Percentiles rank a stretch among this genome's conserved stretches.
Evolutionary conservation across 768 basidiomycete genomes (phyloP).

Genomic region (Hirschioporus abietinus): DNA sequence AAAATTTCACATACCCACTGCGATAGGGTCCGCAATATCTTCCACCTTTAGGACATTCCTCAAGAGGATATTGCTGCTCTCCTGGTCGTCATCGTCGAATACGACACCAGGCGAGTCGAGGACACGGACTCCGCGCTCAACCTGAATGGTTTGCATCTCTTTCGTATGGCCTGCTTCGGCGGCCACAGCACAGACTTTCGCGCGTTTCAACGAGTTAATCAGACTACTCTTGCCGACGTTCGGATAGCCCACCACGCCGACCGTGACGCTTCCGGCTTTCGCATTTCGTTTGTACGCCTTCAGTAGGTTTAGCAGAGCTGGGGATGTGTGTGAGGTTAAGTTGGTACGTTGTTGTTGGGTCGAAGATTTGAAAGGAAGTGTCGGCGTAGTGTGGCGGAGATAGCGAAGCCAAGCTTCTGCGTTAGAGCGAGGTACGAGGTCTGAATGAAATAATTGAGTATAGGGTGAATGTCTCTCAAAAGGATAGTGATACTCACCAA

Average conservation of each 20-base stretch:
- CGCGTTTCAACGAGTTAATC: constrained; percentile 87
- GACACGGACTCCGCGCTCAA: constrained; percentile 89
- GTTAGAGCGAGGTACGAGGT: constrained; percentile 84
- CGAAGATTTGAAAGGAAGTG: constrained; percentile 84
- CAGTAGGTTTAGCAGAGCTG: constrained; percentile 71
- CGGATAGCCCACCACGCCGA: constrained; percentile 93
- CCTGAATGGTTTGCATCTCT: constrained; percentile 82
- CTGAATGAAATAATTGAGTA: constrained; percentile 32
- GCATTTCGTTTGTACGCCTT: constrained; percentile 73
- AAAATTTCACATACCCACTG: constrained; percentile 56
- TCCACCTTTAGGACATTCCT: constrained; percentile 90
- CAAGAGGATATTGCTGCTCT: constrained; percentile 59
- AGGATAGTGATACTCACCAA: constrained; percentile 51
- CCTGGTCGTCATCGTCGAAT: constrained; percentile 72
- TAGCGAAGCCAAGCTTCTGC: constrained; percentile 88
- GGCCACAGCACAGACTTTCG: constrained; percentile 90
- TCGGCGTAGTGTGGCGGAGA: constrained; percentile 89
- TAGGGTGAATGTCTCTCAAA: background rate
- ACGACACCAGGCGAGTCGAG: constrained; percentile 98
- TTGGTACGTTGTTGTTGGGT: constrained; percentile 76
- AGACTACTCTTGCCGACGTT: constrained; percentile 96
- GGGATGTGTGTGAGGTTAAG: constrained; percentile 72
- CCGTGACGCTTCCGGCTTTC: constrained; percentile 59
- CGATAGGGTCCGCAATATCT: constrained; percentile 85
- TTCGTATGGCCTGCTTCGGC: constrained; percentile 94